Evolutionary conservation across 495 filamentous ascomycete genomes (phyloP), one percentile per base, ranked within the genome.

Genomic region (Jackrogersella multiformis): DNA sequence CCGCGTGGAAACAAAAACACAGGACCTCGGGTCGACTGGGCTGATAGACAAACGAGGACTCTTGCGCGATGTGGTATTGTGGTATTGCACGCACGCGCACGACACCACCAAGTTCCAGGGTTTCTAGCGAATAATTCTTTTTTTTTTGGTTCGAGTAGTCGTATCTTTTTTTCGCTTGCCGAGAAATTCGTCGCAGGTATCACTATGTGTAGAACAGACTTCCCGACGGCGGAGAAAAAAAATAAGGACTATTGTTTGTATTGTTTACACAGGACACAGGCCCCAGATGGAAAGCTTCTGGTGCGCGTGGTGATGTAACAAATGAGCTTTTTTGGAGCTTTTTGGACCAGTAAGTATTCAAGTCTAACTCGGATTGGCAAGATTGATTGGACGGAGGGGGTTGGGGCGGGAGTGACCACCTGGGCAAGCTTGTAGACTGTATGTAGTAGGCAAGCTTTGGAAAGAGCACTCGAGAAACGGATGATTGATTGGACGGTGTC

Each of bases 291-390:
- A 69, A 64, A 56, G n/a, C n/a, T 51, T 64, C 61, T 60, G 66
- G 66, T 69, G 62, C 68, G 68, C 68, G 68, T 66, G 68, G 70
- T 74, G 73, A 74, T 74, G 73, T 73, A 74, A 74, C 73, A 69
- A 74, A 73, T 70, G 57, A 65, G 66, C 72, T 74, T 68, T 67
- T 68, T 64, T 57, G 56, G 57, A 65, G 66, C 72, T 74, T 68
- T 67, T 68, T 64, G 61, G 56, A 42, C 59, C 63, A 69, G 52
- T 67, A 55, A 24, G 59, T 66, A 72, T 64, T 55, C 61, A 55
- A 66, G 56, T 70, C 46, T 54, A 61, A 20, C 49, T 58, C 42
- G 70, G 73, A 74, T 74, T 74, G 73, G 67, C 39, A 49, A 67
- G 66, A 74, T 68, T 74, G 73, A 74, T 74, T 73, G 73, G 70